Conservation (phyloP, 2,329 filamentous ascomycete species). For the Diaporthe batatas region DNA sequence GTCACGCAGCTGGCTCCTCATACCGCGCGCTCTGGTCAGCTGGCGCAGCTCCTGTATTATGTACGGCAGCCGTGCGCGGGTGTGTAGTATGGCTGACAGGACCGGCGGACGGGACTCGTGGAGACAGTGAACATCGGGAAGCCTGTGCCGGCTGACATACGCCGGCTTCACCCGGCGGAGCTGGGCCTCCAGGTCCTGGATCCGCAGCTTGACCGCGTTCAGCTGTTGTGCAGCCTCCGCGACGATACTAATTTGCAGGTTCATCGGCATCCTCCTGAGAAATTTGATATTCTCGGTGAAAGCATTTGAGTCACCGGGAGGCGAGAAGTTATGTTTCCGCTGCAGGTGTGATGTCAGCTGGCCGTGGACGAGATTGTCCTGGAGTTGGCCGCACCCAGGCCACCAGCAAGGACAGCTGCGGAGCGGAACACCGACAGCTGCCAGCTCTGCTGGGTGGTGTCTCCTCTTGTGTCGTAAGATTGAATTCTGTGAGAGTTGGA, state of each 20-base stretch:
- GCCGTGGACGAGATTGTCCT: slow-evolving; percentile 8
- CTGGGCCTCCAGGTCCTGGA: slow-evolving; percentile 19
- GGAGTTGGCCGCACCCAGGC: slow-evolving; percentile 18
- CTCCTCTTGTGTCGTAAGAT: slow-evolving; percentile 20
- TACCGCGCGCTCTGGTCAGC: slow-evolving; percentile 12
- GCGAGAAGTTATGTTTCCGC: slow-evolving; percentile 23
- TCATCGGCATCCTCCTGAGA: not conserved
- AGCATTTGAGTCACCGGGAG: slow-evolving; percentile 11
- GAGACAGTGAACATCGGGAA: not conserved
- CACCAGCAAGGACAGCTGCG: slow-evolving; percentile 16
- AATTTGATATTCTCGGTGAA: slow-evolving; percentile 31
- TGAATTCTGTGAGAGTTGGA: not conserved
- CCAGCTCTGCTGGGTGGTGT: slow-evolving; percentile 25
- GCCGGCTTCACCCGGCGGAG: not conserved
- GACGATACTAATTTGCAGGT: slow-evolving; percentile 12
- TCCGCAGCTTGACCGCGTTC: slow-evolving; percentile 25
- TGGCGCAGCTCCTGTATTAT: slow-evolving; percentile 30
- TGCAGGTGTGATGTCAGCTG: slow-evolving; percentile 29
- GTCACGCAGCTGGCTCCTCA: slow-evolving; percentile 17
- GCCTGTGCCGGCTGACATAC: slow-evolving; percentile 14
- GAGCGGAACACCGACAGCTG: slow-evolving; percentile 28
- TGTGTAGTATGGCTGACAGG: not conserved
- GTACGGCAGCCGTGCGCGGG: not conserved
- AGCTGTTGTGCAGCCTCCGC: slow-evolving; percentile 23
- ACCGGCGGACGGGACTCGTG: slow-evolving; percentile 17